Conservation (phyloP, 192 early-diverging fungal species). For the Gonapodya sp. region DNA sequence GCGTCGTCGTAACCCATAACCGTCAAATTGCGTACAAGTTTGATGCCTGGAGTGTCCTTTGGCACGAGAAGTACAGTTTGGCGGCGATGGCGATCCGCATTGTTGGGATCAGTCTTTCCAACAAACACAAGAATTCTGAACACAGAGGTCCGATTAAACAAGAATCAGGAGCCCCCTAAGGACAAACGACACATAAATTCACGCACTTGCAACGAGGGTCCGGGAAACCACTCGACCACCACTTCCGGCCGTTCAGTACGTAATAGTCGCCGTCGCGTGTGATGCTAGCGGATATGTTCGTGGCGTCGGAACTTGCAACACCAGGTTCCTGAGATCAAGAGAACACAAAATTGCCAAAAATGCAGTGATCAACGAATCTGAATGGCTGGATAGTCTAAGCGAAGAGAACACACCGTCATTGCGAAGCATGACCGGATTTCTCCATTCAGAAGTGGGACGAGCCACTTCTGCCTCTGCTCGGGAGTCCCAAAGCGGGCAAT, state of each 20-base stretch:
- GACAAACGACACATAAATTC: neutral
- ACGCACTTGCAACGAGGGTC: slow-evolving; percentile 66
- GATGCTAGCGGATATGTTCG: slow-evolving; percentile 88
- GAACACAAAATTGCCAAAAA: too few relatives aligned
- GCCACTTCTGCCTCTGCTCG: slow-evolving; percentile 66
- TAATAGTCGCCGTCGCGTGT: slow-evolving; percentile 43
- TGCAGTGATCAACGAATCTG: too few relatives aligned
- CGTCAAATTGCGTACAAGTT: slow-evolving; percentile 72
- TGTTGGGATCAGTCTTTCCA: slow-evolving; percentile 69
- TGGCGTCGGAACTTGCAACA: slow-evolving; percentile 94
- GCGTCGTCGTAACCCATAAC: slow-evolving; percentile 96
- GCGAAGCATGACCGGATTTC: slow-evolving; percentile 94
- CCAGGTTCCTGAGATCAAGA: slow-evolving; percentile 66
- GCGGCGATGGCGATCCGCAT: slow-evolving; percentile 53
- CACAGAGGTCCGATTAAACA: too few relatives aligned
- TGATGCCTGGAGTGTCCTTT: slow-evolving; percentile 69
- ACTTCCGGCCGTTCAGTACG: slow-evolving; percentile 63
- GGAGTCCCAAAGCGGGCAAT: slow-evolving; percentile 86
- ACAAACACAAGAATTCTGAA: slow-evolving; percentile 76
- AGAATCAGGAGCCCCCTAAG: neutral
- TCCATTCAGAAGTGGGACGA: slow-evolving; percentile 73
- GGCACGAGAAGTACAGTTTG: slow-evolving; percentile 88
- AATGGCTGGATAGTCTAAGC: too few relatives aligned
- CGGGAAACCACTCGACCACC: slow-evolving; percentile 98
- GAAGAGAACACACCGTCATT: slow-evolving; percentile 57